These are phyloP conservation scores for Phytopythium vexans DNA, from an alignment of 352 stramenopile species.

Conservation along the genomic window DNA sequence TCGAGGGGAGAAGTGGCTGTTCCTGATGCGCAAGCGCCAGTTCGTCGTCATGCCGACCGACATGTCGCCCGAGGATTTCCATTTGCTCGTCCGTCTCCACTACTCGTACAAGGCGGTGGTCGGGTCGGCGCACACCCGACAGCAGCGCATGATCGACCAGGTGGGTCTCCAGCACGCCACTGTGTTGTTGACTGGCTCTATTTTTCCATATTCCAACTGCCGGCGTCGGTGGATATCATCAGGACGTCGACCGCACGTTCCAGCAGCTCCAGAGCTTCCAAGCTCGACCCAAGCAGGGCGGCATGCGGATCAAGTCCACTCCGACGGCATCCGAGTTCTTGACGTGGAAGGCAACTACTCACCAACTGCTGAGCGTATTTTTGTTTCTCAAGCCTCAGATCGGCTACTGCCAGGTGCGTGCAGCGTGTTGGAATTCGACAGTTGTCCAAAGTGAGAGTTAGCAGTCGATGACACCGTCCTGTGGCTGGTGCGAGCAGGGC, in stretches of 20 bases:
- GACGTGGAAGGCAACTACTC: constrained; percentile 32
- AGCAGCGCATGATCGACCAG: constrained; percentile 38
- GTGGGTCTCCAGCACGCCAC: constrained; percentile 3
- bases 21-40: constrained; percentile 30
- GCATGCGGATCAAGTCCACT: constrained; percentile 18
- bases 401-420: constrained; percentile 44
- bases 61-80: constrained; percentile 28
- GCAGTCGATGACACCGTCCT: not conserved
- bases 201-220: not conserved
- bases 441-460: no score
- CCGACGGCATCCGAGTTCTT: constrained; percentile 30
- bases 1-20: constrained; percentile 50
- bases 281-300: constrained; percentile 13
- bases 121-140: constrained; percentile 14
- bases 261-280: constrained; percentile 29
- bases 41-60: constrained; percentile 24
- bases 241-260: constrained; percentile 51
- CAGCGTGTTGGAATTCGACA: no score
- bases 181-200: not conserved
- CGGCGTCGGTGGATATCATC: not conserved
- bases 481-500: constrained; percentile 14
- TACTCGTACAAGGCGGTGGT: constrained; percentile 4
- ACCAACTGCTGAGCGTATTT: constrained; percentile 37
- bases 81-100: constrained; percentile 18
- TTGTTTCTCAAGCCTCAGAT: constrained; percentile 49